A percentile compares a stretch with the other conserved stretches of the same genome.
Evolutionary conservation across 371 early-diverging fungal genomes (phyloP).

Genomic region (Mortierella sp.): DNA sequence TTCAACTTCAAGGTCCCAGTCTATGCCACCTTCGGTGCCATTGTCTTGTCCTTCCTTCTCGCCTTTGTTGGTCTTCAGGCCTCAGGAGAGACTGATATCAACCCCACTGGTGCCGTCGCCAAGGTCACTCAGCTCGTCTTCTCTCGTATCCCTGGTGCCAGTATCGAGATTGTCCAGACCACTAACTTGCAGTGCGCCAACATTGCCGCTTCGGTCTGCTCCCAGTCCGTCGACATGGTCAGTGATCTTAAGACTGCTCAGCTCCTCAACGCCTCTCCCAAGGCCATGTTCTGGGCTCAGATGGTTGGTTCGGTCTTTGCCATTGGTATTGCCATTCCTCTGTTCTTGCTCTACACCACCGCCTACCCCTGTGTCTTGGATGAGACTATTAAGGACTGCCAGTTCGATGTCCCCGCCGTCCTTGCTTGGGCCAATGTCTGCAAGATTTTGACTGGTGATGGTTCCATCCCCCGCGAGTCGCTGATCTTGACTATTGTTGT

Average conservation of each 20-base stretch:
- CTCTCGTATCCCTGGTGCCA: conserved; percentile 61
- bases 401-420: conserved; percentile 67
- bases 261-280: conserved; percentile 68
- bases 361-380: conserved; percentile 72
- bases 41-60: conserved; percentile 72
- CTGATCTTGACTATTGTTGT: conserved; percentile 47
- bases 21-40: conserved; percentile 66
- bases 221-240: conserved; percentile 75
- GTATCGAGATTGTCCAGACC: conserved; percentile 55
- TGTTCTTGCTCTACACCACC: conserved; percentile 69
- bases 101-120: conserved; percentile 69
- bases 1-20: conserved; percentile 66
- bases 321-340: conserved; percentile 62
- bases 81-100: conserved; percentile 72
- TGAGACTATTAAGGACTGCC: conserved; percentile 47
- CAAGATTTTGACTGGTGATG: conserved; percentile 63
- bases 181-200: conserved; percentile 71
- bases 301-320: conserved; percentile 70
- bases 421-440: conserved; percentile 72
- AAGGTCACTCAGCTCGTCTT: conserved; percentile 73
- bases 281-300: conserved; percentile 74
- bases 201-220: conserved; percentile 67
- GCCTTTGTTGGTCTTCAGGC: conserved; percentile 78
- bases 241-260: conserved; percentile 75
- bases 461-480: conserved; percentile 22